These are phyloP conservation scores for Phytophthora pini DNA, from an alignment of 352 stramenopile genomes.

Conservation along the genomic window DNA sequence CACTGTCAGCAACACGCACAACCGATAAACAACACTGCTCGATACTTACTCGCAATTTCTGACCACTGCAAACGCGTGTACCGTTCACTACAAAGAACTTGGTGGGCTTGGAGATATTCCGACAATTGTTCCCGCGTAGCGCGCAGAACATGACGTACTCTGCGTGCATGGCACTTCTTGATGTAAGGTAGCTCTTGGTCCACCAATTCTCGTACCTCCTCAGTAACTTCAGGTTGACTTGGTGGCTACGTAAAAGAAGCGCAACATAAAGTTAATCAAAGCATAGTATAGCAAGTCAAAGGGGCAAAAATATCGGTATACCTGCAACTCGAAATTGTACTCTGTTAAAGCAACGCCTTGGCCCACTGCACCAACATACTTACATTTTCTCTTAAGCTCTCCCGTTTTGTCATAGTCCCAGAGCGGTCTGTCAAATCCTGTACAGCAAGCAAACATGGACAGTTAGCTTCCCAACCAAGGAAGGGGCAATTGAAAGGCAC, in stretches of 20 bases:
- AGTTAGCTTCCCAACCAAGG: background rate
- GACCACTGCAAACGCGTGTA: conserved; percentile 36
- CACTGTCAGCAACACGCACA: background rate
- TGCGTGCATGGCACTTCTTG: conserved; percentile 48
- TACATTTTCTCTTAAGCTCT: conserved; percentile 39
- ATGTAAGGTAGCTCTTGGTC: conserved; percentile 39
- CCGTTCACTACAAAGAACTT: conserved; percentile 32
- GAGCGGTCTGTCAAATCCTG: conserved; percentile 48
- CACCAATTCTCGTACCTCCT: conserved; percentile 40
- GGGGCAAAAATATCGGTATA: background rate
- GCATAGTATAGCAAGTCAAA: too few species aligned
- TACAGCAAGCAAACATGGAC: background rate
- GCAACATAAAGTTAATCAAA: conserved; percentile 5
- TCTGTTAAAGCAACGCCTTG: conserved; percentile 27
- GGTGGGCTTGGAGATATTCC: conserved; percentile 28
- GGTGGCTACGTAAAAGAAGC: conserved; percentile 7
- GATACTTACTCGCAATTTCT: conserved; percentile 42
- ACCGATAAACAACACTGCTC: background rate
- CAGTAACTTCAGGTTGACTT: conserved; percentile 42
- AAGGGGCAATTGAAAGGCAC: conserved; percentile 6
- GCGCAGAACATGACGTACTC: conserved; percentile 43
- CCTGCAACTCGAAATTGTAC: conserved; percentile 27
- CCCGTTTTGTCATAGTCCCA: conserved; percentile 47
- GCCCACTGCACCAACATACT: conserved; percentile 23
- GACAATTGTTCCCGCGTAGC: conserved; percentile 42